Conservation (phyloP, 768 basidiomycete genomes). For the Suillus occidentalis region DNA sequence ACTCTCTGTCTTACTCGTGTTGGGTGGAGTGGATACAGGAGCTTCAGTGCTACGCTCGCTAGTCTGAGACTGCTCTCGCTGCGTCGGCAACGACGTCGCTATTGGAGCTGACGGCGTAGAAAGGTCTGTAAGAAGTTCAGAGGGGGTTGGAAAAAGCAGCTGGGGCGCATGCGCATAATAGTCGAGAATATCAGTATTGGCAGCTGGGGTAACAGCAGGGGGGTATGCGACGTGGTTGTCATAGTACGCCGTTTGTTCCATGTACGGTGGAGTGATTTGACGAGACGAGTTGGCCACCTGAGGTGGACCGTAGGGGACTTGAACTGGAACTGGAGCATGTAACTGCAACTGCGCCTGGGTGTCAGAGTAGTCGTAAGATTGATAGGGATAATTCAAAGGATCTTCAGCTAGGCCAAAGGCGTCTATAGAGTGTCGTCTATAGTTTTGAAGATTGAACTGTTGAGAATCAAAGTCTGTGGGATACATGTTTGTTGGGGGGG, state of each 20-base stretch:
- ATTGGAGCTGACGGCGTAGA: constrained; percentile 7
- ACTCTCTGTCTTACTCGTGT: constrained; percentile 41
- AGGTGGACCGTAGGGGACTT: constrained; percentile 17
- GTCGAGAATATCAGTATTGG: constrained; percentile 15
- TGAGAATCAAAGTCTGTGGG: constrained; percentile 3
- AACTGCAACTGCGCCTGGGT: constrained; percentile 17
- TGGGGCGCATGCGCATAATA: constrained; percentile 26
- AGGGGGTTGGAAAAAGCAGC: constrained; percentile 62
- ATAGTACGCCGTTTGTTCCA: constrained; percentile 7
- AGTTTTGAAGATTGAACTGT: not conserved
- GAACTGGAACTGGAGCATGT: constrained; percentile 31
- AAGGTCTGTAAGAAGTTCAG: constrained; percentile 56
- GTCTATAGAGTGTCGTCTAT: not conserved
- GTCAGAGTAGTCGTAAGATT: constrained; percentile 9
- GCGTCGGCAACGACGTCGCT: not conserved
- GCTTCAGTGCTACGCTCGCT: not conserved
- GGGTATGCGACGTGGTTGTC: constrained; percentile 17
- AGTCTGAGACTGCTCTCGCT: not conserved
- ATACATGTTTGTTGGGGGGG: constrained; percentile 2
- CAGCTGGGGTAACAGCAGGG: constrained; percentile 2
- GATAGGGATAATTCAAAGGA: constrained; percentile 16
- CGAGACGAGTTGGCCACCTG: constrained; percentile 6
- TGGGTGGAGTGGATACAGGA: not conserved
- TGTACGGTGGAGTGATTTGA: constrained; percentile 9
- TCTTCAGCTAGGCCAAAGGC: not conserved